Percentiles rank a stretch among this genome's conserved stretches.
These are phyloP conservation scores for Leishmania major DNA, from an alignment of 208 protist genomes.

Conservation along the genomic window DNA sequence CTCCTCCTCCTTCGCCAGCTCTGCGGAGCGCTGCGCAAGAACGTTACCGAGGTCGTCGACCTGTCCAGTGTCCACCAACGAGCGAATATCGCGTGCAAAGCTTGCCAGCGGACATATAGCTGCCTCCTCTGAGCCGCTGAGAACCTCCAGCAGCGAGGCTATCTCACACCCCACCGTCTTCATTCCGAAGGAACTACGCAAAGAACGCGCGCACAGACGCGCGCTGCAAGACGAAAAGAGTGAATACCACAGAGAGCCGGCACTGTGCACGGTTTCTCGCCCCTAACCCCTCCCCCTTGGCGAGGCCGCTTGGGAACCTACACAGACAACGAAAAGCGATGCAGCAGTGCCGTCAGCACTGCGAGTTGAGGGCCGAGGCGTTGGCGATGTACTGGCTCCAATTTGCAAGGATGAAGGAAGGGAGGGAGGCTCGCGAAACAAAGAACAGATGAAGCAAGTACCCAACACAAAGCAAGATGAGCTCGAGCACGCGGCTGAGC, in stretches of 20 bases:
- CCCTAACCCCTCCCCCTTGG: not conserved
- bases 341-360: not conserved
- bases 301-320: not conserved
- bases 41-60: conserved; percentile 51
- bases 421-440: not conserved
- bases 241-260: not conserved
- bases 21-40: conserved; percentile 59
- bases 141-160: conserved; percentile 58
- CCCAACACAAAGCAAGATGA: not conserved
- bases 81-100: conserved; percentile 62
- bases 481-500: not conserved
- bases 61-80: conserved; percentile 19
- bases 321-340: not conserved
- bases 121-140: conserved; percentile 56
- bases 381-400: not conserved
- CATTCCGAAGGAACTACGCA: conserved; percentile 5
- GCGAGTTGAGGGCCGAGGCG: not conserved
- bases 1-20: conserved; percentile 75
- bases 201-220: not conserved
- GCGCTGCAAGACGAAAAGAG: not conserved
- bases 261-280: not conserved
- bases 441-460: not conserved
- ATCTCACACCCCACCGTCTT: conserved; percentile 51
- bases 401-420: not conserved
- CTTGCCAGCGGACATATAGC: conserved; percentile 56